These are phyloP conservation scores for Ogataea allantospora DNA, from an alignment of 805 yeast species.

Conservation along the genomic window DNA sequence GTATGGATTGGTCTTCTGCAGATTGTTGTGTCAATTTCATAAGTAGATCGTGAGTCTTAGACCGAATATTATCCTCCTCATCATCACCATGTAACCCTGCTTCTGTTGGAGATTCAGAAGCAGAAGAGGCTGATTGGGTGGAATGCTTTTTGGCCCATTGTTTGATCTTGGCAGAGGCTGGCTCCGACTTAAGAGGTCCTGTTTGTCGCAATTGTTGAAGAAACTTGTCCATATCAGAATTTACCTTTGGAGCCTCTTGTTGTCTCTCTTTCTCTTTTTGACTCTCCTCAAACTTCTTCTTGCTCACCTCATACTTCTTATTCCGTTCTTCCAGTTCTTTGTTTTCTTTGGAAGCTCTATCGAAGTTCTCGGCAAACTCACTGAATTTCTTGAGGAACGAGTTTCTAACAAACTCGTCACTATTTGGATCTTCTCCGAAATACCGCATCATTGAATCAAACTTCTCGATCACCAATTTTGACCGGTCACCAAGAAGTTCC, in stretches of 20 bases:
- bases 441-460: conserved; percentile 71
- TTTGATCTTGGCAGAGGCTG: conserved; percentile 75
- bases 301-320: conserved; percentile 71
- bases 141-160: conserved; percentile 68
- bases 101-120: conserved; percentile 10
- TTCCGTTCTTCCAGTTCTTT: conserved; percentile 79
- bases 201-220: conserved; percentile 85
- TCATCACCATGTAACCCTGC: conserved; percentile 6
- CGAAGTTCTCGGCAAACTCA: conserved; percentile 75
- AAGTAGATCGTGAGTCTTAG: conserved; percentile 28
- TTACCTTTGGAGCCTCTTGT: conserved; percentile 35
- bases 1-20: conserved; percentile 5
- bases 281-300: conserved; percentile 51
- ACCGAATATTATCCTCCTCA: conserved; percentile 25
- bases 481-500: conserved; percentile 60
- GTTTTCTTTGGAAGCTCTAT: conserved; percentile 78
- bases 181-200: conserved; percentile 74
- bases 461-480: conserved; percentile 59
- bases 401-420: conserved; percentile 62
- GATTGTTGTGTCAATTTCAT: conserved; percentile 26
- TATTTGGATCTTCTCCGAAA: conserved; percentile 82
- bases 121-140: conserved; percentile 29
- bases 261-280: conserved; percentile 38
- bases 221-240: conserved; percentile 74
- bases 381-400: conserved; percentile 77